Base-by-base conservation (phyloP, 148 eudicot genomes). In the Euryodendron excelsum region DNA sequence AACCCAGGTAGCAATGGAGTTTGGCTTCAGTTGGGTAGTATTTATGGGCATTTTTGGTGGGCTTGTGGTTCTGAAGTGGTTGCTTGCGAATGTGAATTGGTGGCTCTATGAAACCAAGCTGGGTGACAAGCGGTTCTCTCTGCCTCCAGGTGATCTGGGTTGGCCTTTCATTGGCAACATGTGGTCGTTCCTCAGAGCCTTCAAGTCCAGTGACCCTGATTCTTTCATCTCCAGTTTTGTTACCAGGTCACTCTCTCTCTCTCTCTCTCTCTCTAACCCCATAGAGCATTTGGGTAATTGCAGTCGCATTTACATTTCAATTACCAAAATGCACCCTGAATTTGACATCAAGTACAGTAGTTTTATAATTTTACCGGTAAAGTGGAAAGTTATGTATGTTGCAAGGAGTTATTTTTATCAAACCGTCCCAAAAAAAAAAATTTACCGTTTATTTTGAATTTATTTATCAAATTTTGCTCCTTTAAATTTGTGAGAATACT, bases 61-160 rank as follows among this genome's bases (percentile, higher is more conserved):
- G 4, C 33, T 78, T 8, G 41, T 81, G 84, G 59, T 1, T 0
- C 44, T 90, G 37, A 85, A 65, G 58, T 55, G 74, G 78, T 56
- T 85, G 73, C 39, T 91, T 4, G 69, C 23, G 64, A 87, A 71
- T 59, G 78, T 83, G 14, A 91, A 94, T 69, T 23, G 47, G 34
- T 88, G 87, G 91, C 65, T 82, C 3, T 80, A 82, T 81, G 98
- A 94, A 65, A 63, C 50, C 11, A 87, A 84, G 68, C 64, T 88
- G 69, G 98, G 90, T 0, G 85, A 80, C 6, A 86, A 81, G 78
- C 75, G 79, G 44, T 77, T 60, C 25, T 41, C 69, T 47, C 75
- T 94, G 63, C 97, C 98, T 3, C 98, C 97, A 0, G 97, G 98
- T 69, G 89, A 94, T 52, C 25, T 89, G 30, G 98, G 98, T 0